Base-by-base conservation (phyloP, 306 rosid genomes). In the Medicago arabica region DNA sequence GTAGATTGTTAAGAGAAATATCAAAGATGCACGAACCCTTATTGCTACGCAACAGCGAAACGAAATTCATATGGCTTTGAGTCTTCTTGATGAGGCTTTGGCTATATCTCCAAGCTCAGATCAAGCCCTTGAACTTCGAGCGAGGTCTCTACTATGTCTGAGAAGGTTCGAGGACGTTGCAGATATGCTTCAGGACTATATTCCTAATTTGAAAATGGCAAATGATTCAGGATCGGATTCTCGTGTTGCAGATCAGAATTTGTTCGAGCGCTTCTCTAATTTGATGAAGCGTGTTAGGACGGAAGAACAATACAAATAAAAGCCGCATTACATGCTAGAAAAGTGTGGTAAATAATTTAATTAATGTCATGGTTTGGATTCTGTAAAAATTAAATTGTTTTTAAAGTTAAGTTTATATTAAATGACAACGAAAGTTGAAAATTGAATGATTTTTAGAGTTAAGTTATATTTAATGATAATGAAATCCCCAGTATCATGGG, bases 201-300 rank as follows among this genome's bases (percentile, higher is more conserved):
- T 95, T 82, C 98, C 99, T 0, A 95, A 97, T 76, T 80, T 92
- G 2, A 90, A 71, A 82, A 86, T 92, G 58, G 78, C 88, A 0
- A 72, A 67, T 59, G 97, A 92, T 44, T 82, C 90, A 0, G 44
- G 86, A 16, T 63, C 87, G n/a, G 86, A 83, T 10, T 84, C 85
- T 38, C 40, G 65, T 1, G 79, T 13, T 51, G 78, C 80, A 14
- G 96, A 89, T 72, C 90, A 89, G 72, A 85, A 91, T 39, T 95
- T 95, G 78, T 92, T 95, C 81, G 92, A 90, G 78, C 90, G 99
- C 84, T 95, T 95, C 87, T 90, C 99, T 0, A 96, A 95, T 78
- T 79, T 95, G 87, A 95, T 90, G 87, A 95, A 90, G 85, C 91
- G 88, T 59, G 92, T 92, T n/a, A n/a, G n/a, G n/a, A n/a, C n/a